Base-by-base conservation (phyloP, 2,329 filamentous ascomycete species). In the Diplodia corticola region DNA sequence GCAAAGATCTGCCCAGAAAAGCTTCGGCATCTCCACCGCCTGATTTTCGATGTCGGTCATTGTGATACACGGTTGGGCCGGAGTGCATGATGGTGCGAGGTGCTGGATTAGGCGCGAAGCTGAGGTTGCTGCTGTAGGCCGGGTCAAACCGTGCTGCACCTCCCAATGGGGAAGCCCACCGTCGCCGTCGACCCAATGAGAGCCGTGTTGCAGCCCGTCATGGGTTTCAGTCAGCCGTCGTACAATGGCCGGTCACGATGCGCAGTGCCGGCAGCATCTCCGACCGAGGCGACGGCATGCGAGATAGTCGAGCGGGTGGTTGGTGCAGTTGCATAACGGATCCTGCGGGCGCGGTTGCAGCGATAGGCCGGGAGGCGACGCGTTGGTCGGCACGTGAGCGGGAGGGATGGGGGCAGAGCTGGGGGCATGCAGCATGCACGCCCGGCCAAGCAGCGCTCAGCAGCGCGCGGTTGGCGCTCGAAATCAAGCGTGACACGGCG, bases 391-490 rank as follows among this genome's bases (percentile, higher is more conserved):
- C 33, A 35, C 33, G 35, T 37, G 35, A 37, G n/a, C n/a, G 37
- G 37, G 15, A 17, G 15, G 15, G 13, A 17, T 6, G 37, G 28
- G 28, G 28, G 28, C 4, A 15, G 37, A 5, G 17, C 4, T 4
- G 13, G 17, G 17, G 12, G 24, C 30, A 37, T 57, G 37, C 40
- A 40, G 35, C 54, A 57, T 40, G 33, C 53, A 35, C 53, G n/a
- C 13, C 53, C 17, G n/a, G 17, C 51, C 13, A 40, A 5, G 35
- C 17, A 40, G 37, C 54, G 44, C 10, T 6, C 28, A 6, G 28
- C 28, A 35, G 33, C 20, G 57, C 57, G 57, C 57, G 57, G n/a
- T 35, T 49, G 57, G 57, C 57, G 57, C 54, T 30, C 53, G 46
- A 59, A 48, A 24, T 15, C 10, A 3, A 51, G 28, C 28, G 20